Conservation (phyloP, 2,329 filamentous ascomycete species). For the Incumbomyces lentus region DNA sequence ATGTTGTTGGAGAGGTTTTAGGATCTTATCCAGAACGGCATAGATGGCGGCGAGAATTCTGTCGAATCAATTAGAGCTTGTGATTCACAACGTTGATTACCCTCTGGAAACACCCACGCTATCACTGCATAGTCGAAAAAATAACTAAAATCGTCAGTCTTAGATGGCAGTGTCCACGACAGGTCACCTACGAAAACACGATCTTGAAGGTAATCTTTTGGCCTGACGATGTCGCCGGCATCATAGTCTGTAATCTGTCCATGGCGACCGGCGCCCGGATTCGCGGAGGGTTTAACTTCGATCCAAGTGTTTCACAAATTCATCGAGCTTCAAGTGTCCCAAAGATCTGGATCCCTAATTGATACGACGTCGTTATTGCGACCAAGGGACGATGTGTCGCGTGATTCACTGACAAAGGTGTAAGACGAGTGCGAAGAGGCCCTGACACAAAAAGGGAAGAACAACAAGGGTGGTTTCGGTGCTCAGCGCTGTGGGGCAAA, state of each 20-base stretch:
- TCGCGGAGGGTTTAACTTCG: not conserved
- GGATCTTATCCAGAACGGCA: conserved; percentile 41
- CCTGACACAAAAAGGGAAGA: not conserved
- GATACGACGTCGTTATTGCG: not conserved
- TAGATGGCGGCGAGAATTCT: conserved; percentile 44
- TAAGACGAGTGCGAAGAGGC: not conserved
- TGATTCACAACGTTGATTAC: not conserved
- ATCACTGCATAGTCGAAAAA: conserved; percentile 51
- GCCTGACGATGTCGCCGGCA: conserved; percentile 5
- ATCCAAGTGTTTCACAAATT: not conserved
- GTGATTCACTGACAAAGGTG: not conserved
- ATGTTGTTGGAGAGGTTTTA: conserved; percentile 47
- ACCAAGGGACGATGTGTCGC: not conserved
- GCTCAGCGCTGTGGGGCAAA: not conserved
- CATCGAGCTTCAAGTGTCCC: not conserved
- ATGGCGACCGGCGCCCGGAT: conserved; percentile 3
- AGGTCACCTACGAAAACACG: not conserved
- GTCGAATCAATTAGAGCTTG: conserved; percentile 7
- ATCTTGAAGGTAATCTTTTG: conserved; percentile 3
- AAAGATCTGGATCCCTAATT: not conserved
- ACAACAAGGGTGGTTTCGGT: not conserved
- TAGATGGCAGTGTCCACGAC: no score
- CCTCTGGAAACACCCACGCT: conserved; percentile 33
- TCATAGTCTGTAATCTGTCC: not conserved
- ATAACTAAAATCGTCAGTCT: conserved; percentile 33